phyloP scores from a whole-genome alignment of 352 stramenopile species.

The Phytophthora colocasiae region DNA sequence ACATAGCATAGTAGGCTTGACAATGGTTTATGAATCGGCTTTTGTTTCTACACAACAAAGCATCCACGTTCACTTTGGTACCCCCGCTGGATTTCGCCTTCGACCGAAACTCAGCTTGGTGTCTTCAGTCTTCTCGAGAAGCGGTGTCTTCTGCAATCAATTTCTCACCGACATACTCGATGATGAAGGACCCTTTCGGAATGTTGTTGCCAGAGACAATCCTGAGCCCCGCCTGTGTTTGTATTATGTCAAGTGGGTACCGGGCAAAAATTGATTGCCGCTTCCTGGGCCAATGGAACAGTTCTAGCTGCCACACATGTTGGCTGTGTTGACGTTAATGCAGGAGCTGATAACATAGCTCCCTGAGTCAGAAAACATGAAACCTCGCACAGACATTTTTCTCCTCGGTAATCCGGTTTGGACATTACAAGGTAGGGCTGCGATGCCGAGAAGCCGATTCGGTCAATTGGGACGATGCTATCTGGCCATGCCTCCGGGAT shows the following conservation, averaged over 20 bases:
- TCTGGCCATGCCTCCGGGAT: neutral
- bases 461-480: neutral
- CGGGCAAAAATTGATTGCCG: neutral
- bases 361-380: too few relatives aligned
- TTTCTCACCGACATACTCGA: neutral
- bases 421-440: neutral
- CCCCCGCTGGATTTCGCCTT: neutral
- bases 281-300: neutral
- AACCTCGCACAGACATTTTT: neutral
- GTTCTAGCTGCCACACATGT: neutral
- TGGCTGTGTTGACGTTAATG: neutral
- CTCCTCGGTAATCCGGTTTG: neutral
- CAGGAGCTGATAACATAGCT: neutral
- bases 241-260: too few relatives aligned
- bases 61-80: neutral
- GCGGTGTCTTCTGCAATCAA: neutral
- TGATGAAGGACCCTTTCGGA: neutral
- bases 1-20: neutral
- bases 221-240: neutral
- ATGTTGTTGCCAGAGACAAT: neutral
- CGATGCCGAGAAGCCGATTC: neutral
- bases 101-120: neutral
- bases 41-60: neutral
- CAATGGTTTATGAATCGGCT: constrained; percentile 6
- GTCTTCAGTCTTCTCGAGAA: neutral